These are phyloP conservation scores for Clarireedia hainanense DNA, from an alignment of 2,329 filamentous ascomycete genomes.

Conservation along the genomic window DNA sequence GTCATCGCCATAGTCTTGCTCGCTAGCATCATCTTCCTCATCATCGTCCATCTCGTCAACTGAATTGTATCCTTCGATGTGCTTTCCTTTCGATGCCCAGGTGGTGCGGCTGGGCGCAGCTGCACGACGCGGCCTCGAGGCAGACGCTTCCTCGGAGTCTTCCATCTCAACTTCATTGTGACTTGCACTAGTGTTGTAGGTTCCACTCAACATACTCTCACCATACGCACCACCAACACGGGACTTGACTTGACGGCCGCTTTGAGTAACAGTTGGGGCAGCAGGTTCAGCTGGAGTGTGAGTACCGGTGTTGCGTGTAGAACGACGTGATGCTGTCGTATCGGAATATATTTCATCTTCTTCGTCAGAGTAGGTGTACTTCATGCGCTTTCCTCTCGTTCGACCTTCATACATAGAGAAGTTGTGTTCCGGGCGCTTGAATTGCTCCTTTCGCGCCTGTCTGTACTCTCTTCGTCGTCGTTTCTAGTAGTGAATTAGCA, in stretches of 20 bases:
- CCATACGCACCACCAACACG: slow-evolving; percentile 46
- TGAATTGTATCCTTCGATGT: slow-evolving; percentile 48
- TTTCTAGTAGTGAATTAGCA: slow-evolving; percentile 50
- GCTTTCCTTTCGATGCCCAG: slow-evolving; percentile 33
- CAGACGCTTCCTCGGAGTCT: slow-evolving; percentile 29
- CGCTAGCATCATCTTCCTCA: slow-evolving; percentile 60
- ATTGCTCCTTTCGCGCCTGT: slow-evolving; percentile 63
- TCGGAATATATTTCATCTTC: slow-evolving; percentile 63
- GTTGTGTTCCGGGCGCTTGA: slow-evolving; percentile 77
- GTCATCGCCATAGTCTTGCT: slow-evolving; percentile 68
- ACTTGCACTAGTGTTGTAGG: slow-evolving; percentile 14
- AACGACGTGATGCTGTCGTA: slow-evolving; percentile 57
- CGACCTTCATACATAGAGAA: slow-evolving; percentile 94
- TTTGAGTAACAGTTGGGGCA: slow-evolving; percentile 64
- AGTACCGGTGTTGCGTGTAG: slow-evolving; percentile 65
- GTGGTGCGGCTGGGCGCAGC: slow-evolving; percentile 19
- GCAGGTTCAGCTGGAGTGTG: slow-evolving; percentile 65
- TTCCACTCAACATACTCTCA: slow-evolving; percentile 46
- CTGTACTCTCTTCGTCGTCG: slow-evolving; percentile 89
- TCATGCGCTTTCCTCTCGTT: slow-evolving; percentile 90
- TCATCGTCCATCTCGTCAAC: slow-evolving; percentile 48
- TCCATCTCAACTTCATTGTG: slow-evolving; percentile 36
- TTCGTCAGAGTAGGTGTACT: slow-evolving; percentile 92
- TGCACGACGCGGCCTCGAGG: slow-evolving; percentile 36
- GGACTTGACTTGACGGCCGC: slow-evolving; percentile 75